Conservation (phyloP, 1,284 basidiomycete species). For the Irpex sp. region DNA sequence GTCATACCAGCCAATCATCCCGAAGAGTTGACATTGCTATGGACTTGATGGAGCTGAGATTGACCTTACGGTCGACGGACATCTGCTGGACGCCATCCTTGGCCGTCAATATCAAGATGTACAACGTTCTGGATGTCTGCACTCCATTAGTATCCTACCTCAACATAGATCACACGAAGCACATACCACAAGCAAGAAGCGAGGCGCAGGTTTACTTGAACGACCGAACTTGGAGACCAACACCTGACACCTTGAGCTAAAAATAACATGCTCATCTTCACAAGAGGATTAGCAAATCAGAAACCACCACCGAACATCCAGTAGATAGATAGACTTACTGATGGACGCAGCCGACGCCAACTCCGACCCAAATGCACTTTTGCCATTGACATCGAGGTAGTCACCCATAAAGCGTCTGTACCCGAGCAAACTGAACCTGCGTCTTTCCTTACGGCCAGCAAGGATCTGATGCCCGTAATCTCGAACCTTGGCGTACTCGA, state of each 20-base stretch:
- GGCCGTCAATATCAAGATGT: constrained; percentile 72
- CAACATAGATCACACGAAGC: background rate
- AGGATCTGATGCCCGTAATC: constrained; percentile 95
- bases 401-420: constrained; percentile 97
- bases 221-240: constrained; percentile 86
- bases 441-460: constrained; percentile 89
- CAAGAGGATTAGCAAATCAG: background rate
- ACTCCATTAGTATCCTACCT: background rate
- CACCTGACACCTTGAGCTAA: constrained; percentile 84
- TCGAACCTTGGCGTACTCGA: constrained; percentile 85
- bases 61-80: constrained; percentile 85
- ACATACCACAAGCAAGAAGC: constrained; percentile 86
- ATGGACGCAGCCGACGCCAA: constrained; percentile 75
- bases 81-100: constrained; percentile 68
- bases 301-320: background rate
- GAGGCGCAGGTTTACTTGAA: constrained; percentile 90
- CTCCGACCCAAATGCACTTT: constrained; percentile 79
- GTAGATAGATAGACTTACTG: constrained; percentile 43
- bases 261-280: constrained; percentile 48
- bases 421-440: constrained; percentile 91
- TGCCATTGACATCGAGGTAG: constrained; percentile 89
- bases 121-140: constrained; percentile 87
- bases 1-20: constrained; percentile 89
- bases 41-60: constrained; percentile 81
- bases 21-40: constrained; percentile 86